These are phyloP conservation scores for Talaromyces ruber DNA, from an alignment of 495 filamentous ascomycete genomes.

Conservation along the genomic window DNA sequence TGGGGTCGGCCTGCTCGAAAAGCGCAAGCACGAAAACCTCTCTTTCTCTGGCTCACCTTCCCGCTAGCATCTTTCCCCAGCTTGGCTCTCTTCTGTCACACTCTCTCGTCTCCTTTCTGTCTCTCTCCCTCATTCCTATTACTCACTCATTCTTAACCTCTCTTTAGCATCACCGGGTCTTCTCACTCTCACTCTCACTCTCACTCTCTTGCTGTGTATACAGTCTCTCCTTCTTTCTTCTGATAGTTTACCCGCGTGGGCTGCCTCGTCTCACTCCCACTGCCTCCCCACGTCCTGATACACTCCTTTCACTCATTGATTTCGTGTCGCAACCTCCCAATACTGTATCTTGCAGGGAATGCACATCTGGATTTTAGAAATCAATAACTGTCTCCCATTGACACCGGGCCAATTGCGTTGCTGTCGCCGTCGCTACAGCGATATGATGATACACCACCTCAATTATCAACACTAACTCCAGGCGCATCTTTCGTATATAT, in stretches of 20 bases:
- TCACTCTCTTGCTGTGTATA: neutral
- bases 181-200: slow-evolving; percentile 4
- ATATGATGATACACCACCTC: neutral
- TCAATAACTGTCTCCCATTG: neutral
- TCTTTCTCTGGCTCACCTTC: neutral
- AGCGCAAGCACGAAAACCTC: neutral
- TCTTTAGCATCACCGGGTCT: neutral
- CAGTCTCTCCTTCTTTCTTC: neutral
- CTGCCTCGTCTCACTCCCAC: neutral
- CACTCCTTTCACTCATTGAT: neutral
- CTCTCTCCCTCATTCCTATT: neutral
- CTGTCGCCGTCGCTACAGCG: neutral
- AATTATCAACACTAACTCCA: neutral
- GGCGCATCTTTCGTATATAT: neutral
- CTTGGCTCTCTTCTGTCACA: neutral
- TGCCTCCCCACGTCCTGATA: neutral
- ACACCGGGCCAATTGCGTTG: neutral
- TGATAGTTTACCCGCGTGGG: neutral
- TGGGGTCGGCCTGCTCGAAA: neutral
- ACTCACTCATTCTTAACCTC: neutral
- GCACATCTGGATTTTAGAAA: neutral
- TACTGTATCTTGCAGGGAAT: neutral
- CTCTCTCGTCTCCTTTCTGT: slow-evolving; percentile 6
- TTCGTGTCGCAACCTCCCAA: neutral
- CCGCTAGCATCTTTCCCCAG: neutral